These are phyloP conservation scores for Phytophthora citricola DNA, from an alignment of 352 stramenopile species.

Conservation along the genomic window DNA sequence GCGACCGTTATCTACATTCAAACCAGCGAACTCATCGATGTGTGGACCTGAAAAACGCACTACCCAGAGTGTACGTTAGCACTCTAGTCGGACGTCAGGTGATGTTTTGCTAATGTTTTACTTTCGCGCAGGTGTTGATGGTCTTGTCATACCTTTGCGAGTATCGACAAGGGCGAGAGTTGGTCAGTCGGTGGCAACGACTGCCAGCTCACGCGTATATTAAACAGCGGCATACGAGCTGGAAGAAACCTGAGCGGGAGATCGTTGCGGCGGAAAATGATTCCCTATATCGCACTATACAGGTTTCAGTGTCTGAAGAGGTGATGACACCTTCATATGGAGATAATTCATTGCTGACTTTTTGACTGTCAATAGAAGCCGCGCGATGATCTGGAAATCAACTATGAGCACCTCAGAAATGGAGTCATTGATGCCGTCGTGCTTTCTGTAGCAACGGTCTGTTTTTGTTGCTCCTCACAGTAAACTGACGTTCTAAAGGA, in stretches of 20 bases:
- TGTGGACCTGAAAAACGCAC: conserved; percentile 29
- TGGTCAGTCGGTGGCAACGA: conserved; percentile 37
- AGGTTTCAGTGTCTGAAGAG: conserved; percentile 8
- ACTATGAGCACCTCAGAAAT: conserved; percentile 24
- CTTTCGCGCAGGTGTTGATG: conserved; percentile 28
- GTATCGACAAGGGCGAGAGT: conserved; percentile 32
- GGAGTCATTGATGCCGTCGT: conserved; percentile 31
- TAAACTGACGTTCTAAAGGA: not conserved
- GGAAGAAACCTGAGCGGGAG: conserved; percentile 25
- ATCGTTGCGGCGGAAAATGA: conserved; percentile 38
- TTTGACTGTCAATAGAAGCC: conserved; percentile 9
- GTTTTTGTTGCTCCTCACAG: not conserved
- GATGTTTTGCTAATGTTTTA: not conserved
- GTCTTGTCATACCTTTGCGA: conserved; percentile 43
- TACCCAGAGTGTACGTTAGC: conserved; percentile 38
- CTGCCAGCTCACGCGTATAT: conserved; percentile 35
- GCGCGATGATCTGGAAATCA: conserved; percentile 17
- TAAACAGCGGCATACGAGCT: conserved; percentile 23
- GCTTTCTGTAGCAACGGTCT: conserved; percentile 36
- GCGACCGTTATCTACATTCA: conserved; percentile 32
- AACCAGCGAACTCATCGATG: not conserved
- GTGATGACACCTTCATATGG: conserved; percentile 1
- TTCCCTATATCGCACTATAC: conserved; percentile 33
- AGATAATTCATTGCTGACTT: not conserved
- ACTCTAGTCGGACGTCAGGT: not conserved